Percentiles rank a stretch among this genome's conserved stretches.
Conservation (phyloP, 495 filamentous ascomycete species). For the Hypoxylon subgilvum region DNA sequence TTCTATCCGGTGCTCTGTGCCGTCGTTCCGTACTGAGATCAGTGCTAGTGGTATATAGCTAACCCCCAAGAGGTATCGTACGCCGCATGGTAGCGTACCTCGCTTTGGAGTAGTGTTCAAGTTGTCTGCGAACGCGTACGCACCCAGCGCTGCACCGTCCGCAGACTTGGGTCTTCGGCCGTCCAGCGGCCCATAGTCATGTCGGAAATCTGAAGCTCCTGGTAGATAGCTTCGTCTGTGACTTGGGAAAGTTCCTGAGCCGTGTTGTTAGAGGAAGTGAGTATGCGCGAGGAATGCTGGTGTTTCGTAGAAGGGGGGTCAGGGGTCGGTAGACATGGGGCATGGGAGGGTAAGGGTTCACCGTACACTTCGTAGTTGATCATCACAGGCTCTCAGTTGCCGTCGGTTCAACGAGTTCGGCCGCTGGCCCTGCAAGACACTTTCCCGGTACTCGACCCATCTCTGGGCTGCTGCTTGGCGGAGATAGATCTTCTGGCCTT, state of each 20-base stretch:
- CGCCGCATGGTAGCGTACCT: slow-evolving; percentile 2
- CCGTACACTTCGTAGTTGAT: slow-evolving; percentile 66
- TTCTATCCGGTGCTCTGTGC: slow-evolving; percentile 8
- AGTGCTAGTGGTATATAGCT: slow-evolving; percentile 13
- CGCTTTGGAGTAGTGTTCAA: slow-evolving; percentile 18
- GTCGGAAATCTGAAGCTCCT: slow-evolving; percentile 69
- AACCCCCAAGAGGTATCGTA: slow-evolving; percentile 20
- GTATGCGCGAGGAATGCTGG: not conserved
- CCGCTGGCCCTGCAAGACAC: slow-evolving; percentile 67
- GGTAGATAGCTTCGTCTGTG: slow-evolving; percentile 69
- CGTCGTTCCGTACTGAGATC: slow-evolving; percentile 3
- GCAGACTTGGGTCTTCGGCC: slow-evolving; percentile 68
- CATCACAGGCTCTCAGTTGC: slow-evolving; percentile 64
- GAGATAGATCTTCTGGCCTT: slow-evolving; percentile 83
- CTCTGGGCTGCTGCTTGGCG: slow-evolving; percentile 76
- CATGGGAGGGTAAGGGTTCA: slow-evolving; percentile 21
- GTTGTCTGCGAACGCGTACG: slow-evolving; percentile 47
- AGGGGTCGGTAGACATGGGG: slow-evolving; percentile 1
- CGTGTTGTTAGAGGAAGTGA: slow-evolving; percentile 21
- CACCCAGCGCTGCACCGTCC: slow-evolving; percentile 59
- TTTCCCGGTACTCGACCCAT: slow-evolving; percentile 77
- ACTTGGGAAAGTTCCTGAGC: slow-evolving; percentile 69
- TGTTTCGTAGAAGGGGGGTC: not conserved
- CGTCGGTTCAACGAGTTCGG: slow-evolving; percentile 63
- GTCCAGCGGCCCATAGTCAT: slow-evolving; percentile 74